Conservation (phyloP, 2,329 filamentous ascomycete genomes). For the Xylariaceae sp. region DNA sequence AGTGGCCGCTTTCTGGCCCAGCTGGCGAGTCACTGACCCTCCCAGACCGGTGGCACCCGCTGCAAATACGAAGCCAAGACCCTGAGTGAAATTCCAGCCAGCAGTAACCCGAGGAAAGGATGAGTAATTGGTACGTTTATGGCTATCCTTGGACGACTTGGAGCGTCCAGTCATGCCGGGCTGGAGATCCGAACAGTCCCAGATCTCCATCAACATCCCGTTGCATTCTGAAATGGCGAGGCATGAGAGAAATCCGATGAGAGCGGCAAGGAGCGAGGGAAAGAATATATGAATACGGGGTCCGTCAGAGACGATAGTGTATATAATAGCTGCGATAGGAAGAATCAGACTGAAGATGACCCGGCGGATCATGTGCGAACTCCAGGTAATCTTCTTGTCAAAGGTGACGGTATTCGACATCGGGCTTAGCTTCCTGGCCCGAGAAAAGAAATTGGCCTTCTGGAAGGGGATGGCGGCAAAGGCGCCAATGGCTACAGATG, state of each 20-base stretch:
- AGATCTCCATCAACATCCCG: constrained; percentile 73
- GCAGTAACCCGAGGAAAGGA: constrained; percentile 68
- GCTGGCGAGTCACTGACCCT: constrained; percentile 57
- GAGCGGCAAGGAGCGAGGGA: constrained; percentile 59
- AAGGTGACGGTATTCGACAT: constrained; percentile 64
- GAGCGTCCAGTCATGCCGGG: constrained; percentile 59
- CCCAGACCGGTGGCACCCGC: constrained; percentile 63
- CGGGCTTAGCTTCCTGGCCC: constrained; percentile 53
- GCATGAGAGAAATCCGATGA: constrained; percentile 65
- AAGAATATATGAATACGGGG: constrained; percentile 54
- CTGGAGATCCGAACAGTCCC: constrained; percentile 73
- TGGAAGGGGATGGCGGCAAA: constrained; percentile 66
- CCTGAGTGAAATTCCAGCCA: constrained; percentile 65
- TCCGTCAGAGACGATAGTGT: constrained; percentile 61
- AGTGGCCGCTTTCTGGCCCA: constrained; percentile 63
- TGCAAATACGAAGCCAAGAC: constrained; percentile 62
- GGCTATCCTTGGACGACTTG: constrained; percentile 36
- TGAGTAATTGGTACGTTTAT: constrained; percentile 62
- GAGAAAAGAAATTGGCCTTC: constrained; percentile 63
- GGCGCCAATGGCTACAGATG: constrained; percentile 62
- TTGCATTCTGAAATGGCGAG: constrained; percentile 72
- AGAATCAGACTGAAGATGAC: constrained; percentile 61
- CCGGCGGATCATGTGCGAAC: constrained; percentile 65
- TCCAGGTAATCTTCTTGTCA: constrained; percentile 59
- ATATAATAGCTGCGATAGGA: constrained; percentile 61